Percentiles rank a stretch among this genome's conserved stretches.
Conservation (phyloP, 805 yeast genomes). For the Maudiozyma pseudohumilis region DNA sequence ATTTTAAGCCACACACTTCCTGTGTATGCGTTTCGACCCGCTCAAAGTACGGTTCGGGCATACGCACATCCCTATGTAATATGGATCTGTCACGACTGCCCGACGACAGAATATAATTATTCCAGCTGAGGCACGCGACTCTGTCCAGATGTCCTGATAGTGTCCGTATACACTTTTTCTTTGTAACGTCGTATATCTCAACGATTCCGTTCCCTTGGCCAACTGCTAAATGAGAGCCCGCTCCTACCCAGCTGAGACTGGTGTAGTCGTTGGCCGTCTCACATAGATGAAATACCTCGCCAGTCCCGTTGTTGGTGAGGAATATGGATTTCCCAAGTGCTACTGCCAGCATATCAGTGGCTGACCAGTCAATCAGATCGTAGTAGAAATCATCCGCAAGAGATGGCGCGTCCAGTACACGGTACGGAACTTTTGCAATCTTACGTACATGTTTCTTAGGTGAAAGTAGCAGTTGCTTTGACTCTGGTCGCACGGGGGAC, state of each 20-base stretch:
- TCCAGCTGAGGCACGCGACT: constrained; percentile 88
- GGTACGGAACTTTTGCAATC: constrained; percentile 78
- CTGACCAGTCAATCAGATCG: constrained; percentile 92
- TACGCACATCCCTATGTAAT: constrained; percentile 83
- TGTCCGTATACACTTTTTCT: constrained; percentile 71
- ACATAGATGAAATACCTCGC: constrained; percentile 72
- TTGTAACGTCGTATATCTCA: constrained; percentile 89
- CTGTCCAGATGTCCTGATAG: constrained; percentile 86
- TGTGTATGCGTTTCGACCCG: constrained; percentile 71
- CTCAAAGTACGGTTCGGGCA: constrained; percentile 69
- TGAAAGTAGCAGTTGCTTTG: constrained; percentile 66
- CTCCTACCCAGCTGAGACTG: constrained; percentile 84
- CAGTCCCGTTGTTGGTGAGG: constrained; percentile 81
- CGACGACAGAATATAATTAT: constrained; percentile 74
- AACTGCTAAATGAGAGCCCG: constrained; percentile 89
- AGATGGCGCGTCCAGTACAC: constrained; percentile 94
- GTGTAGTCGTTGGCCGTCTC: constrained; percentile 71
- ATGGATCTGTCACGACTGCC: constrained; percentile 83
- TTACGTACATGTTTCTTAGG: constrained; percentile 74
- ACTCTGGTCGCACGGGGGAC: constrained; percentile 83
- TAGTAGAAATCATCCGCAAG: constrained; percentile 88
- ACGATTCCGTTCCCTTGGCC: constrained; percentile 84
- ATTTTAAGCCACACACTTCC: constrained; percentile 91
- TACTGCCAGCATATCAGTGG: constrained; percentile 78
- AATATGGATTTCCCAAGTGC: constrained; percentile 85